Evolutionary conservation across 2,329 filamentous ascomycete species (phyloP).

Genomic region (Aspergillus melleus): DNA sequence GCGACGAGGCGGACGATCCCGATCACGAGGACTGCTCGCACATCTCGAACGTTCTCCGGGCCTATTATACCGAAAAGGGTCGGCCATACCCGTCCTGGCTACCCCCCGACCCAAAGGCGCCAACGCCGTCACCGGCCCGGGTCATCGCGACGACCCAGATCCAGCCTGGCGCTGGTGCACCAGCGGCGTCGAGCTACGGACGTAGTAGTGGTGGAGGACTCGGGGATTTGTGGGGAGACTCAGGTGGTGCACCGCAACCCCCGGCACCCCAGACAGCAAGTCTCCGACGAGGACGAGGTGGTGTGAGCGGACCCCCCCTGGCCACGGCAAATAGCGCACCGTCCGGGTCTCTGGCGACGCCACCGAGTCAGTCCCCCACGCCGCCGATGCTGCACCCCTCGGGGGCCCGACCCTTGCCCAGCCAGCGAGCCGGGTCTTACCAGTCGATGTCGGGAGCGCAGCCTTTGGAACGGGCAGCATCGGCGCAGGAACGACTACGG

Average conservation of each 20-base stretch:
- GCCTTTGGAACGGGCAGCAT: conserved; percentile 33
- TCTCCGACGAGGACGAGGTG: conserved; percentile 37
- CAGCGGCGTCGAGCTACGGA: conserved; percentile 29
- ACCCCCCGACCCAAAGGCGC: conserved; percentile 80
- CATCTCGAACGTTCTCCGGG: conserved; percentile 87
- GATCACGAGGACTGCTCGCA: conserved; percentile 80
- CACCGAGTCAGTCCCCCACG: conserved; percentile 28
- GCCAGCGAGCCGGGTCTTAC: conserved; percentile 72
- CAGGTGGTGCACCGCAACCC: conserved; percentile 31
- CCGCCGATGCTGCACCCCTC: conserved; percentile 25
- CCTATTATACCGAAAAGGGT: conserved; percentile 89
- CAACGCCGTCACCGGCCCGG: conserved; percentile 51
- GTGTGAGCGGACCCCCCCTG: conserved; percentile 25
- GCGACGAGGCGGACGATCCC: conserved; percentile 45
- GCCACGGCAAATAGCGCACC: conserved; percentile 24
- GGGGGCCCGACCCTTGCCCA: conserved; percentile 64
- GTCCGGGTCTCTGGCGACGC: conserved; percentile 18
- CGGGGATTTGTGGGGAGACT: conserved; percentile 60
- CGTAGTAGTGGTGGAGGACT: conserved; percentile 44
- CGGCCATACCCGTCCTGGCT: conserved; percentile 82
- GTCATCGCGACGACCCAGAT: conserved; percentile 53
- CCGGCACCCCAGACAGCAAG: conserved; percentile 38
- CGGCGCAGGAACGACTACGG: conserved; percentile 77
- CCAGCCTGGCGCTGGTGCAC: conserved; percentile 44
- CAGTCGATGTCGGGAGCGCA: conserved; percentile 51